Evolutionary conservation across 1,139 yeast genomes (phyloP), one percentile per base, ranked within the genome.

Genomic region (Zygoascus sp.): DNA sequence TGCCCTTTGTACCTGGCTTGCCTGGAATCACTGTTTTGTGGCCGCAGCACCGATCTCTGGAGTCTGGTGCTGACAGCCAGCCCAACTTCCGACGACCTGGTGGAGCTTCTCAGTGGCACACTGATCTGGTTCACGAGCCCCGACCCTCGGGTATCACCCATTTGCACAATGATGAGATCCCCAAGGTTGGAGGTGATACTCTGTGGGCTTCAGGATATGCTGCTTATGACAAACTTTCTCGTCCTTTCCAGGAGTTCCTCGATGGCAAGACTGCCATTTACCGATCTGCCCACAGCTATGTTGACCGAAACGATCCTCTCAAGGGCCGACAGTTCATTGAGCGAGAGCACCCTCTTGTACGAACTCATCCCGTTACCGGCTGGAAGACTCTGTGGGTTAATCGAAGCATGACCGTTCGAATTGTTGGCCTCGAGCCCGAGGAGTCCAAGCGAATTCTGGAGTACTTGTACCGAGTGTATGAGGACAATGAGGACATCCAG

Each of bases 281-380:
- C 59, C 58, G 64, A 35, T 72, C 77, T 20, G 74, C 75, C 6
- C 76, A 74, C 51, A 53, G 55, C 13, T 73, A 73, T 53, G 50
- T 72, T 45, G 75, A n/a, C 53, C 56, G 58, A 20, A 71, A 65
- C 15, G 71, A 74, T 54, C 74, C 76, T 32, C 64, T 74, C 48
- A 56, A 62, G 38, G 77, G 77, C 10, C 72, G 74, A 20, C 66
- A 65, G 58, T 58, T 50, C 46, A 60, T 73, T 45, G 75, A 71
- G 50, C 66, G 76, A 54, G 68, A 63, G 46, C 79, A 75, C 55
- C 78, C 78, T 2, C 34, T 75, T 17, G 68, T 75, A 25, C 67
- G 77, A 61, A 74, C 78, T 2, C 77, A 75, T 52, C 80, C 80
- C 15, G 77, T 72, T n/a, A 75, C 80, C 27, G 79, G 79, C 2